Base-by-base conservation (phyloP, 805 yeast genomes). In the Millerozyma acaciae region DNA sequence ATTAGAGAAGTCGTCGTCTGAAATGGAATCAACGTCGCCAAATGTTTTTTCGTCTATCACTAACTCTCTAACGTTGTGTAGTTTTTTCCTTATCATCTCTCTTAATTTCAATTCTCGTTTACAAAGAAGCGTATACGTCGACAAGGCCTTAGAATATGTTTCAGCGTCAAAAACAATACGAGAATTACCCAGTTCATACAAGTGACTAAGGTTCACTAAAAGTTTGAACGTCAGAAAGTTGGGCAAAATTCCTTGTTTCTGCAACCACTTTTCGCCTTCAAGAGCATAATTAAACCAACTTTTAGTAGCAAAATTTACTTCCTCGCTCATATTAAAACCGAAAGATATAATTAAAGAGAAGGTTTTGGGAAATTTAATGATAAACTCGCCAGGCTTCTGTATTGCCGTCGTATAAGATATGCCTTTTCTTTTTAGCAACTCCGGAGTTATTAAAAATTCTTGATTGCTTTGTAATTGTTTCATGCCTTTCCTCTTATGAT, bases 331-430 rank as follows among this genome's bases (percentile, higher is more conserved):
- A 26, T 68, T 68, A 32, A 76, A 65, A 0, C 87, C 88, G 10
- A 75, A 50, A 0, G 80, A 75, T 3, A 79, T 48, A 4, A 52
- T 57, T 9, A 76, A 52, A 1, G 80, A 60, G 47, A 75, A 80
- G 1, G 74, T 48, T 34, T 66, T 64, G 0, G 89, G 87, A 42
- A 59, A 77, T 35, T 70, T 76, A 37, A 80, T 59, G 5, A 83
- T 56, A 35, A 68, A 65, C 21, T 82, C 84, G 1, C 85, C 84
- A 0, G 80, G 77, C 23, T 62, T 63, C 49, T 82, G 89, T n/a
- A 66, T 50, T 0, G 73, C 57, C 5, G 71, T 66, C 27, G 64
- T 57, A 16, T 63, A 71, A 4, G 50, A 57, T 13, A 82, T 78
- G 0, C 78, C 80, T 20, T 67, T 44, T 14, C 60, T 55, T n/a